Evolutionary conservation across 495 filamentous ascomycete species (phyloP), one percentile per base, ranked within the genome.

Genomic region (Tuber borchii): DNA sequence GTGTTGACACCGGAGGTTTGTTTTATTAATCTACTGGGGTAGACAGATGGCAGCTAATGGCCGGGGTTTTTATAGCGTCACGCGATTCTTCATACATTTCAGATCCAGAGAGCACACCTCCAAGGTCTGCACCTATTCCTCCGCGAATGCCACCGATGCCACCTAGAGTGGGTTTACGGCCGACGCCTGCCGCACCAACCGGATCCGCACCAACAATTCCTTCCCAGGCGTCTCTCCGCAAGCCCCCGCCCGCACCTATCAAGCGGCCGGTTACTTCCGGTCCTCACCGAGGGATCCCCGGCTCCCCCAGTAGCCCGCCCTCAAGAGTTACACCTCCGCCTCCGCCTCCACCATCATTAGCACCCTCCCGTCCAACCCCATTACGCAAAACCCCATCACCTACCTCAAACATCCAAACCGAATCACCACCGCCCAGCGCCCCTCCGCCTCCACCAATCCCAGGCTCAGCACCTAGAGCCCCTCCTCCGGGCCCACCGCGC

Each of bases 1-100:
- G 95, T 34, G 87, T 99, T 73, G 90, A 97, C 84, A 97, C 95
- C 19, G 95, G 95, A 83, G 89, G 89, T 89, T 82, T 82, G 86
- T 61, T 61, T 71, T 19, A 17, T 16, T 8, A 68, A 31, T n/a
- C 51, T 37, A 70, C 61, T 72, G 6, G 65, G 71, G 17, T 65
- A 48, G 31, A 51, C 40, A 34, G 46, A 42, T 26, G 19, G 42
- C 44, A 76, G 69, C 51, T 75, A 40, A 74, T 40, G 31, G 20
- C 85, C 87, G 71, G 86, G 76, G 39, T 42, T 12, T 20, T 42
- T 44, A 16, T 46, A 89, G 94, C 93, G 78, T 91, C 87, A 81
- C 88, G 86, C 79, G 90, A 91, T 70, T 89, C 93, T 37, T 88
- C 92, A 73, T 95, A 97, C 80, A 85, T 91, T 39, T 93, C 93